Conservation (phyloP, 805 yeast genomes). For the Yamadazyma insecticola region DNA sequence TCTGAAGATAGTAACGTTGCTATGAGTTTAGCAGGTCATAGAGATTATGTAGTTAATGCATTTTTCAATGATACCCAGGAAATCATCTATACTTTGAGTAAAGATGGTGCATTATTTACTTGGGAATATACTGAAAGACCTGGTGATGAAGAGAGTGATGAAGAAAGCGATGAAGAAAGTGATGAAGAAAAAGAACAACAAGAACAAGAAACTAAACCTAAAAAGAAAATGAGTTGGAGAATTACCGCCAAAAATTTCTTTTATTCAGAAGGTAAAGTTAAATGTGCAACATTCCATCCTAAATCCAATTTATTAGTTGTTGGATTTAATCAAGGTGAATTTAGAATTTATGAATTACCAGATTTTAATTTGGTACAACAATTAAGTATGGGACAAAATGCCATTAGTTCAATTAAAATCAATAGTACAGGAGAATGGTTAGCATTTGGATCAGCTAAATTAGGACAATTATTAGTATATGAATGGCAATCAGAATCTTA, state of each 20-base stretch:
- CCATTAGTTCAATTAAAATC: conserved; percentile 75
- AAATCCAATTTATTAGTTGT: conserved; percentile 68
- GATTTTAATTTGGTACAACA: conserved; percentile 77
- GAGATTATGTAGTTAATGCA: conserved; percentile 83
- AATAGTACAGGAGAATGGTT: conserved; percentile 93
- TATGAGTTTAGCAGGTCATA: conserved; percentile 86
- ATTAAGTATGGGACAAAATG: conserved; percentile 86
- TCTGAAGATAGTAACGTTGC: conserved; percentile 68
- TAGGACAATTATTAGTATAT: conserved; percentile 93
- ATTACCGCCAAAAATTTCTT: conserved; percentile 75
- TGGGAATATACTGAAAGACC: conserved; percentile 80
- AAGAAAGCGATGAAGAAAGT: conserved; percentile 30
- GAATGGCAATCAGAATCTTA: conserved; percentile 99
- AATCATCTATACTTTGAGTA: conserved; percentile 82
- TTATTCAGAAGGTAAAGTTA: conserved; percentile 64
- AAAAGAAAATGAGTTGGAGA: conserved; percentile 61
- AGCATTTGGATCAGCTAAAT: conserved; percentile 84
- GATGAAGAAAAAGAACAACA: conserved; percentile 34
- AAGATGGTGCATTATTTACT: conserved; percentile 88
- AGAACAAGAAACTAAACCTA: conserved; percentile 36
- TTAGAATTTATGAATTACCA: conserved; percentile 85
- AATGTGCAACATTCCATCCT: conserved; percentile 82
- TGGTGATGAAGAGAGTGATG: conserved; percentile 41
- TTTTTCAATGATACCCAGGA: conserved; percentile 88
- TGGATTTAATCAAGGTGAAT: conserved; percentile 87